Conservation (phyloP, 352 stramenopile species). For the Phytophthora podocarpi region DNA sequence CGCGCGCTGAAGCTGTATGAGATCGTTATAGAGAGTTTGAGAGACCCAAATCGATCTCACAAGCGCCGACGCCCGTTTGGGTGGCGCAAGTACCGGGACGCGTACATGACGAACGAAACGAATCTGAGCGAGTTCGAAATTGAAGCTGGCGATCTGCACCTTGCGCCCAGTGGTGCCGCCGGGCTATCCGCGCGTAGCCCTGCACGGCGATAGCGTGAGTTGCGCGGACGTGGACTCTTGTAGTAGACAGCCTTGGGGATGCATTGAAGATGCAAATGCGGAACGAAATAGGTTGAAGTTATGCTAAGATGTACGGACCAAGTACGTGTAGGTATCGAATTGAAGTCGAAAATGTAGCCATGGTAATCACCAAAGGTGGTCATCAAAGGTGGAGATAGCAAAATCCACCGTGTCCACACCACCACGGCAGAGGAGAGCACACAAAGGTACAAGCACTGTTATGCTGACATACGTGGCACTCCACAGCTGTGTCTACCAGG, state of each 20-base stretch:
- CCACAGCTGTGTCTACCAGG: too few relatives aligned
- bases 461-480: too few relatives aligned
- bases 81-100: slow-evolving; percentile 21
- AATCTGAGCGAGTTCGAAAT: slow-evolving; percentile 67
- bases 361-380: slow-evolving; percentile 8
- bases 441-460: too few relatives aligned
- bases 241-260: too few relatives aligned
- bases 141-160: slow-evolving; percentile 47
- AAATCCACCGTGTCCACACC: not conserved
- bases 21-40: slow-evolving; percentile 38
- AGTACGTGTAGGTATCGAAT: not conserved
- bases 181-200: not conserved
- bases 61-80: slow-evolving; percentile 29
- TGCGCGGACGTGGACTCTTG: not conserved
- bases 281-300: slow-evolving; percentile 4
- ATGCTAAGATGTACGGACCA: not conserved
- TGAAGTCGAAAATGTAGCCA: slow-evolving; percentile 6
- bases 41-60: slow-evolving; percentile 17
- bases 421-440: not conserved
- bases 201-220: not conserved
- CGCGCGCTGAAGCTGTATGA: slow-evolving; percentile 58
- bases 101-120: slow-evolving; percentile 36
- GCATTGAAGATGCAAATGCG: too few relatives aligned
- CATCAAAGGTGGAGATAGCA: slow-evolving; percentile 5
- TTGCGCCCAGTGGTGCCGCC: slow-evolving; percentile 6